These are phyloP conservation scores for Talaromyces thailandensis DNA, from an alignment of 495 filamentous ascomycete genomes.

Conservation along the genomic window DNA sequence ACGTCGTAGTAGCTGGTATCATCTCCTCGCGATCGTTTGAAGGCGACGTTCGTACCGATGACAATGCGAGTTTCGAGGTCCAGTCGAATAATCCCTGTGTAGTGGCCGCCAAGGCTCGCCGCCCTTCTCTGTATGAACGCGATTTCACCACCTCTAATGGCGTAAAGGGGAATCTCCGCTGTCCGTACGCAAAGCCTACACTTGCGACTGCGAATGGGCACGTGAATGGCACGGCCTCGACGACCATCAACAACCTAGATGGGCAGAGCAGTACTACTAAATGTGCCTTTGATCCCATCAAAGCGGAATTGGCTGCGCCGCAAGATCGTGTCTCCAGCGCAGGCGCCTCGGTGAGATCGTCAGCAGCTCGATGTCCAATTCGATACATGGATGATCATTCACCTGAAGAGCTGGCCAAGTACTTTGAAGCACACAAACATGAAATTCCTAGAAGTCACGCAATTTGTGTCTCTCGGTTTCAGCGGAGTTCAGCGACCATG, in stretches of 20 bases:
- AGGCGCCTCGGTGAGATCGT: slow-evolving; percentile 35
- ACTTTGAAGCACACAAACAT: slow-evolving; percentile 87
- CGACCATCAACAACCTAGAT: slow-evolving; percentile 16
- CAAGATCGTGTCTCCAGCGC: slow-evolving; percentile 28
- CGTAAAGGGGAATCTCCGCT: slow-evolving; percentile 33
- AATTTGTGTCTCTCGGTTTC: slow-evolving; percentile 79
- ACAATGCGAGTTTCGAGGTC: not conserved
- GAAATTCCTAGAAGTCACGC: slow-evolving; percentile 86
- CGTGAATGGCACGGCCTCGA: slow-evolving; percentile 9
- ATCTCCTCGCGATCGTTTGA: slow-evolving; percentile 26
- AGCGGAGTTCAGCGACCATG: slow-evolving; percentile 72
- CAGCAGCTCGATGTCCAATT: slow-evolving; percentile 67
- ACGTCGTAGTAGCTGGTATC: slow-evolving; percentile 30
- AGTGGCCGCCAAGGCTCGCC: slow-evolving; percentile 28
- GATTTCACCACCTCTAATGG: slow-evolving; percentile 37
- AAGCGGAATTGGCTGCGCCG: slow-evolving; percentile 22
- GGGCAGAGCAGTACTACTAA: not conserved
- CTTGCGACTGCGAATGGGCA: not conserved
- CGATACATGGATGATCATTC: slow-evolving; percentile 82
- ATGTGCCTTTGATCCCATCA: slow-evolving; percentile 34
- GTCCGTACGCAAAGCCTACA: slow-evolving; percentile 34
- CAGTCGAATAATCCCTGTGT: slow-evolving; percentile 24
- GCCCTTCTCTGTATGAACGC: slow-evolving; percentile 25
- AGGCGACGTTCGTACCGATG: not conserved
- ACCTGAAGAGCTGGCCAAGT: slow-evolving; percentile 81